Conservation (phyloP, 257 asterid genomes). For the Solanum commersonii region DNA sequence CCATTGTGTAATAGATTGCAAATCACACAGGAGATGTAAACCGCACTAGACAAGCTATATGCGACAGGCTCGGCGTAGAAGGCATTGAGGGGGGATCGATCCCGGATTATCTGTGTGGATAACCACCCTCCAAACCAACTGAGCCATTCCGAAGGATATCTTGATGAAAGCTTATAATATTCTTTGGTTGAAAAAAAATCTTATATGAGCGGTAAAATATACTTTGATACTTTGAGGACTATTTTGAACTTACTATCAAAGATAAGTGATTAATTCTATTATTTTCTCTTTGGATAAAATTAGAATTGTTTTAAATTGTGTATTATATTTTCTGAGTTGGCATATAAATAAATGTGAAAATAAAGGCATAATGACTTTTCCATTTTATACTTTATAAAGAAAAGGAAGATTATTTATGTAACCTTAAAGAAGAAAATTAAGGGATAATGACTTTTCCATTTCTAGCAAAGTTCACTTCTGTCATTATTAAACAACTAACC, state of each 20-base stretch:
- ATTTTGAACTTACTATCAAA: background rate
- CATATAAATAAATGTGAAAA: background rate
- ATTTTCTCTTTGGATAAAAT: background rate
- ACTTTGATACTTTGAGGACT: background rate
- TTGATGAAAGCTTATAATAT: background rate
- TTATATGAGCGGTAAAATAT: background rate
- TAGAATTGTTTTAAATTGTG: background rate
- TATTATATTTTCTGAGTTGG: background rate
- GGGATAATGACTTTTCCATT: background rate
- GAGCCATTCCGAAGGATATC: too few species aligned
- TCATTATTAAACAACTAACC: background rate
- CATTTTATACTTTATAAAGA: background rate
- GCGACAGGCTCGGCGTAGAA: too few species aligned
- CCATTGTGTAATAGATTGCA: too few species aligned
- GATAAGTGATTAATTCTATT: background rate
- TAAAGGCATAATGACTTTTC: background rate
- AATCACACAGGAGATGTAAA: too few species aligned
- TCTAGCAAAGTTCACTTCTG: background rate
- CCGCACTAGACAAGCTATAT: too few species aligned
- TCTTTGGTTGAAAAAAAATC: background rate
- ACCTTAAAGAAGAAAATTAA: background rate
- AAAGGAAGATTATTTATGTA: background rate
- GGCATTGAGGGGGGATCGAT: too few species aligned
- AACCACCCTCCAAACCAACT: too few species aligned
- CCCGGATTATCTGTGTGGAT: too few species aligned